phyloP scores from a whole-genome alignment of 768 basidiomycete species.

The Postia placenta region DNA sequence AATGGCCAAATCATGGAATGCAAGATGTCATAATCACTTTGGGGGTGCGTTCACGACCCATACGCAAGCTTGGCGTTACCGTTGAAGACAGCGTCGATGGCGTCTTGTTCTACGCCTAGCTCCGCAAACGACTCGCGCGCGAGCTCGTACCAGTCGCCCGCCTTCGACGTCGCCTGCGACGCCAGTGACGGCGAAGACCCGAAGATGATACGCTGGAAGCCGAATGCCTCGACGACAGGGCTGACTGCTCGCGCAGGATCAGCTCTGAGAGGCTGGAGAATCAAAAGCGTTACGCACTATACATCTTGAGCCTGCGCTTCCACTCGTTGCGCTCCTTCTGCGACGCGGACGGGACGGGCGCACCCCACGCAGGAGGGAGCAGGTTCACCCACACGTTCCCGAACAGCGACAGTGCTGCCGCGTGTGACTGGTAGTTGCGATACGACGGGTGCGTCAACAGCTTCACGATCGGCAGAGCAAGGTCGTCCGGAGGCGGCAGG shows the following conservation, averaged over 20 bases:
- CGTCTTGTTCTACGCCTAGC: conserved; percentile 71
- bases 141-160: conserved; percentile 75
- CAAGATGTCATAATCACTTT: no score
- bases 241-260: conserved; percentile 43
- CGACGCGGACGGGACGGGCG: conserved; percentile 34
- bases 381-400: conserved; percentile 70
- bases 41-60: no score
- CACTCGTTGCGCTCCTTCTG: conserved; percentile 51
- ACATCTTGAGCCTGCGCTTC: conserved; percentile 75
- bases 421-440: conserved; percentile 63
- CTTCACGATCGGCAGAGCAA: conserved; percentile 67
- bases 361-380: conserved; percentile 70
- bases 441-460: conserved; percentile 76
- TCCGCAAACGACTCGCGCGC: conserved; percentile 76
- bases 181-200: conserved; percentile 64
- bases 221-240: conserved; percentile 81
- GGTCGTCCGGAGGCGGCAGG: conserved; percentile 72
- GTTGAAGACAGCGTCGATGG: conserved; percentile 68
- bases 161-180: conserved; percentile 39
- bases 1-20: no score
- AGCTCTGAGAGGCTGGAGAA: neutral
- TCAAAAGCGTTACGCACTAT: conserved; percentile 48
- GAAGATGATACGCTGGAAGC: conserved; percentile 76
- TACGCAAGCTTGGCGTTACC: conserved; percentile 37
- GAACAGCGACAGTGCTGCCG: conserved; percentile 68